Conservation (phyloP, 495 filamentous ascomycete genomes). For the Aeminium ludgeri region DNA sequence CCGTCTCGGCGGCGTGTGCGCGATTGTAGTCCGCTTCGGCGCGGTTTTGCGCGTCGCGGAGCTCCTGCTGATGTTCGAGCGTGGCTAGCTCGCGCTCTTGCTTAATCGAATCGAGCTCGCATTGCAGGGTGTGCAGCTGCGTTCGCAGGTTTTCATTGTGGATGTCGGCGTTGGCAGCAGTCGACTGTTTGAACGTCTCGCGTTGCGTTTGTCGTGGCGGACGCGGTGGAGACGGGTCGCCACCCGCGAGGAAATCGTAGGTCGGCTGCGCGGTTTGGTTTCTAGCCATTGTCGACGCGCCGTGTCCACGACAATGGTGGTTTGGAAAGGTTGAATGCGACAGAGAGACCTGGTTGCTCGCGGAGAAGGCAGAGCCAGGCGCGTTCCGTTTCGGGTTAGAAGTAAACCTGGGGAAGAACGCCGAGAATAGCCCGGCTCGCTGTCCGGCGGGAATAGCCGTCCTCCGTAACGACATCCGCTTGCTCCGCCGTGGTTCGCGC, state of each 20-base stretch:
- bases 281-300: background rate
- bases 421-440: no score
- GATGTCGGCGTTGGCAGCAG: slow-evolving; percentile 21
- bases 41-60: slow-evolving; percentile 55
- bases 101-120: slow-evolving; percentile 57
- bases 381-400: no score
- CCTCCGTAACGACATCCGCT: no score
- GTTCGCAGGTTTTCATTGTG: slow-evolving; percentile 50
- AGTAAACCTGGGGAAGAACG: no score
- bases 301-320: background rate
- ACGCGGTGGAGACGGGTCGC: slow-evolving; percentile 19
- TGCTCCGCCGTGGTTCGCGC: no score
- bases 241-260: slow-evolving; percentile 45
- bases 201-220: slow-evolving; percentile 21
- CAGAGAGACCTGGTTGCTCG: no score
- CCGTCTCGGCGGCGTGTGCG: slow-evolving; percentile 55
- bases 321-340: no score
- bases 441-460: no score
- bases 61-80: slow-evolving; percentile 64
- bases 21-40: slow-evolving; percentile 71
- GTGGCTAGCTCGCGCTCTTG: slow-evolving; percentile 69
- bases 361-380: no score
- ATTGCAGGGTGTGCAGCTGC: slow-evolving; percentile 48
- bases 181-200: slow-evolving; percentile 26
- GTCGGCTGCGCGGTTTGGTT: no score